Base-by-base conservation (phyloP, 2,329 filamentous ascomycete species). In the Pezicula neosporulosa region DNA sequence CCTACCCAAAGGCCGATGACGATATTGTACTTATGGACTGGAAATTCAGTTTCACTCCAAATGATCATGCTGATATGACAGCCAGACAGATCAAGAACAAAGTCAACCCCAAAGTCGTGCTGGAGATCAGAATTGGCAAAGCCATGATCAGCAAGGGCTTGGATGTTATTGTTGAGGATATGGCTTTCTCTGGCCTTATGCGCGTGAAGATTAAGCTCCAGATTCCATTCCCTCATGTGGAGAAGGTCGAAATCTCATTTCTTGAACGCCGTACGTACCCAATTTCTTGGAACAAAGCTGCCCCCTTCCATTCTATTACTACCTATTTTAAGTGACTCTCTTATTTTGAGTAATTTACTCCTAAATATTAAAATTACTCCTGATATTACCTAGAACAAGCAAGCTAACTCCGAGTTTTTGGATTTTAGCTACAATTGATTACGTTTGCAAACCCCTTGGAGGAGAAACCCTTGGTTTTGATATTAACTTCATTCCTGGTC, bases 31-130 rank as follows among this genome's bases (percentile, higher is more conserved):
- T 97, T 64, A 99, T 99, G 94, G 94, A 99, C 68, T 99, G 94
- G 94, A 96, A 96, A 65, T 99, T 99, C 72, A 97, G 93, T 77
- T 99, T 99, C 74, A 97, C 90, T 0, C 94, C 94, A 33, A 97
- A 94, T 60, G 95, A 99, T 69, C 89, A 83, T 3, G 85, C 89
- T 59, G 94, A 99, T 69, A 83, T 99, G 80, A 99, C 94, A 2
- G 77, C 86, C 2, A 84, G 87, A 54, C 94, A 99, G 69, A 73
- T 97, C 65, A 93, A 89, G 76, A 91, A 92, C 77, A 97, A 96
- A 77, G 82, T 97, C 70, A 97, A 99, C 66, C 94, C 94, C 50
- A 99, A 97, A 73, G 79, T 99, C 51, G 90, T 97, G 10, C 82
- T 99, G 24, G 94, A 99, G 68, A 91, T 99, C 50, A 86, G 94